Percentiles rank a stretch among this genome's conserved stretches.
phyloP scores from a whole-genome alignment of 768 basidiomycete species.

The Mycena haematopus region DNA sequence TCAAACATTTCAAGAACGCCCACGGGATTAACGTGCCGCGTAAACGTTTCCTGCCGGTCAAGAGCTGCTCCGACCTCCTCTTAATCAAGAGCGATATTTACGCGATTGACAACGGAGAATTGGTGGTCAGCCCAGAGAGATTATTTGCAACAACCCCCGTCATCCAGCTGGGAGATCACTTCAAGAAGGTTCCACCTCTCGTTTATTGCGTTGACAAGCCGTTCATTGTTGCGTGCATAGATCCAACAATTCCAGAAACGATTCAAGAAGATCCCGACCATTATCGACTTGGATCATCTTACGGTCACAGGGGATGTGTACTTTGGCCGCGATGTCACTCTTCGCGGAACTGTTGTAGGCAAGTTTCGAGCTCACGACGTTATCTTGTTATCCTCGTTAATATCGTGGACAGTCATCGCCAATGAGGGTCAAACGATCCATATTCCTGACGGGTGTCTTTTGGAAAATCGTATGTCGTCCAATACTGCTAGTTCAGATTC shows the following conservation, averaged over 20 bases:
- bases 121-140: slow-evolving; percentile 80
- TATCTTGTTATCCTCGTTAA: background rate
- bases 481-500: slow-evolving; percentile 40
- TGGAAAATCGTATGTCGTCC: slow-evolving; percentile 65
- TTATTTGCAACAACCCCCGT: slow-evolving; percentile 94
- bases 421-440: slow-evolving; percentile 79
- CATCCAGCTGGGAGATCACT: slow-evolving; percentile 95
- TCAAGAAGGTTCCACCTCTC: slow-evolving; percentile 79
- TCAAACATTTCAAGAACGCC: slow-evolving; percentile 90
- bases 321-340: slow-evolving; percentile 86
- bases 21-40: slow-evolving; percentile 96
- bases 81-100: slow-evolving; percentile 94
- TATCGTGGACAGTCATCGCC: slow-evolving; percentile 56
- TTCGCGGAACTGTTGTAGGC: slow-evolving; percentile 90
- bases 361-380: slow-evolving; percentile 24
- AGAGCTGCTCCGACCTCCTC: slow-evolving; percentile 86
- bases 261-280: slow-evolving; percentile 93
- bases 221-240: slow-evolving; percentile 40
- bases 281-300: slow-evolving; percentile 91
- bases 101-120: slow-evolving; percentile 84
- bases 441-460: slow-evolving; percentile 75
- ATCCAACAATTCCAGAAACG: slow-evolving; percentile 91
- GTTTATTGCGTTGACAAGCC: background rate
- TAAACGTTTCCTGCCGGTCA: slow-evolving; percentile 90
- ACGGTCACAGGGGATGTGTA: slow-evolving; percentile 92